Conservation (phyloP, 73 alveolate species). For the Breviolum minutum region DNA sequence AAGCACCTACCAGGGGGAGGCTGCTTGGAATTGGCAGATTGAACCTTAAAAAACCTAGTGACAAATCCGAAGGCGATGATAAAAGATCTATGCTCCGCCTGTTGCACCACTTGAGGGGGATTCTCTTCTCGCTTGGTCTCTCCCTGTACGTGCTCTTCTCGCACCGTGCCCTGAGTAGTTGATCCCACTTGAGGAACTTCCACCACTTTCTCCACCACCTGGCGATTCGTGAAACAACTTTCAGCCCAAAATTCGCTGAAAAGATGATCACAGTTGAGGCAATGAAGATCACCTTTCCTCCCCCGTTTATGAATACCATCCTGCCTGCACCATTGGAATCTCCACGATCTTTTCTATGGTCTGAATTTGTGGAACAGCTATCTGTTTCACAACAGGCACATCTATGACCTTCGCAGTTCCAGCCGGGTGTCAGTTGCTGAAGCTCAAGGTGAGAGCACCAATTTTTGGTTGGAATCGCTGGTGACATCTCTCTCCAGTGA, state of each 20-base stretch:
- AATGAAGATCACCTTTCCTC: too few species aligned
- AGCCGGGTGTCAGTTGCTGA: background rate
- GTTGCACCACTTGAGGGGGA: slow-evolving; percentile 36
- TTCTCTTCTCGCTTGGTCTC: slow-evolving; percentile 45
- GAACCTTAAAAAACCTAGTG: background rate
- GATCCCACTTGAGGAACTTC: slow-evolving; percentile 40
- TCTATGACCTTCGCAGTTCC: slow-evolving; percentile 7
- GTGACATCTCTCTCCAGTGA: too few species aligned
- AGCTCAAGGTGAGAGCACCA: too few species aligned
- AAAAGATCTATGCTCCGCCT: background rate
- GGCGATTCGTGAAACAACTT: background rate
- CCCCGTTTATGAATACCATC: background rate
- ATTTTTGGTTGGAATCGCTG: too few species aligned
- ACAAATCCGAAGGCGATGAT: background rate
- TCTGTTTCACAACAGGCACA: slow-evolving; percentile 66
- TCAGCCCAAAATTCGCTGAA: background rate
- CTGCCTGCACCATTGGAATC: slow-evolving; percentile 34
- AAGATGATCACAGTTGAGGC: too few species aligned
- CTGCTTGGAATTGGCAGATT: background rate
- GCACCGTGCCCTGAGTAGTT: slow-evolving; percentile 51
- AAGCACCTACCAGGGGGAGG: background rate
- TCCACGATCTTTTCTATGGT: slow-evolving; percentile 59
- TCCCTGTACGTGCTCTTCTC: slow-evolving; percentile 14
- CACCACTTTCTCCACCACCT: slow-evolving; percentile 71
- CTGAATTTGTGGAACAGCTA: slow-evolving; percentile 34